phyloP scores from a whole-genome alignment of 192 early-diverging fungal genomes.

The Haplosporangium gracile region DNA sequence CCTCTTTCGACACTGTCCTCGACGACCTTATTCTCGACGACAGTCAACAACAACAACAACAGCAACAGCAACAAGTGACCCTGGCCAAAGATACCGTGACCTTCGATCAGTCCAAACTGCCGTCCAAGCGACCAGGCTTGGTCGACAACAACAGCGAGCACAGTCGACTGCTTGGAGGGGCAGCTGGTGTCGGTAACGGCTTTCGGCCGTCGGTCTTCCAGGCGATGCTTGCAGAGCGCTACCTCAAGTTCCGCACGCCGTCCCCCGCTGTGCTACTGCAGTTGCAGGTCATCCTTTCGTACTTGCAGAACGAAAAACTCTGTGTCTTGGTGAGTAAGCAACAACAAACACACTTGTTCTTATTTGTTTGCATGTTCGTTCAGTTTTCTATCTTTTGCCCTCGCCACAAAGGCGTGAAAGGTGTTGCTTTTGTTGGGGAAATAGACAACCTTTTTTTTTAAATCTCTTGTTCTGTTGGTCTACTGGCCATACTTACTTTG shows the following conservation, averaged over 20 bases:
- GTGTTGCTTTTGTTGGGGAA: neutral
- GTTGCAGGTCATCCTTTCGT: constrained; percentile 53
- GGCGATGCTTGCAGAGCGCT: constrained; percentile 52
- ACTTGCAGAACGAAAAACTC: constrained; percentile 62
- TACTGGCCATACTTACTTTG: neutral
- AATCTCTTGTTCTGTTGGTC: neutral
- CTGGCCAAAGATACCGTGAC: neutral
- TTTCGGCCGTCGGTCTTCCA: constrained; percentile 57
- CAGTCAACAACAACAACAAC: constrained; percentile 5
- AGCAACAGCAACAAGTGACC: neutral
- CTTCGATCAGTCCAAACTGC: neutral
- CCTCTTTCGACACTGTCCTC: constrained; percentile 22
- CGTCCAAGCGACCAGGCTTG: neutral
- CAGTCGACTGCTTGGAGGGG: constrained; percentile 34
- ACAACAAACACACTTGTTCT: neutral
- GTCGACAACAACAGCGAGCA: constrained; percentile 21
- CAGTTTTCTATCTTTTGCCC: neutral
- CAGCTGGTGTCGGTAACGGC: constrained; percentile 40
- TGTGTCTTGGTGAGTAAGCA: constrained; percentile 57
- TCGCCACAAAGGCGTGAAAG: neutral
- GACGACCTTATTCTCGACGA: constrained; percentile 9
- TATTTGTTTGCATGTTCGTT: neutral
- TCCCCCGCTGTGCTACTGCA: constrained; percentile 42
- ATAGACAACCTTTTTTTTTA: neutral
- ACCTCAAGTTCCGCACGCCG: constrained; percentile 50